Evolutionary conservation across 2,329 filamentous ascomycete species (phyloP), one percentile per base, ranked within the genome.

Genomic region (Rhynchosporium secalis): DNA sequence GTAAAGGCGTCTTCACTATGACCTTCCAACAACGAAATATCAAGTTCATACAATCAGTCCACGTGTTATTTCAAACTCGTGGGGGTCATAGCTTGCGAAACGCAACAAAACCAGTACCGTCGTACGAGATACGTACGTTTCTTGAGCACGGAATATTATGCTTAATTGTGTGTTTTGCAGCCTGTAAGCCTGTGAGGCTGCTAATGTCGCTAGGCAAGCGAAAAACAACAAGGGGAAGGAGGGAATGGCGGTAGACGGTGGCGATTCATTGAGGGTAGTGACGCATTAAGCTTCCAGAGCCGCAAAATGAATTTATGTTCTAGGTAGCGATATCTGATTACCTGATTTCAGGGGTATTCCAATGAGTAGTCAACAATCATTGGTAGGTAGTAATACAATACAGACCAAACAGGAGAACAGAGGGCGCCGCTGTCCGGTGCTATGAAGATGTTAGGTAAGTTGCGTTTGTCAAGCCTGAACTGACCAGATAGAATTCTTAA

Each of bases 121-220:
- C 31, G 31, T 26, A 38, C 31, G 26, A 38, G 38, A 52, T 52
- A 38, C 48, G 48, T 52, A 52, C 36, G 31, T 5, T 38, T 38
- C 38, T 20, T 9, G 29, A 52, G 48, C 48, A 52, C 48, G 48
- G 15, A 52, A 52, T 52, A 20, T 52, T 6, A 36, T 52, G 31
- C 48, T 8, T 38, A 15, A 52, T 52, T 52, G 48, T 52, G 48
- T 38, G 48, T 52, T 52, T 36, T 52, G 48, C 48, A 52, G 48
- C 31, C 48, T 38, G 28, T 49, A 13, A 13, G 47, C 29, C 47
- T 49, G 48, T 49, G 12, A 52, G 48, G 48, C 48, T 52, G 48
- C 48, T 15, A 38, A 38, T 3, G 1, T 15, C 20, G 8, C 31
- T 52, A 52, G 38, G 48, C 48, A 33, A 52, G 48, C 20, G 20